Percentiles rank a stretch among this genome's conserved stretches.
These are phyloP conservation scores for Brassica balearica DNA, from an alignment of 441 rosid species.

Conservation along the genomic window DNA sequence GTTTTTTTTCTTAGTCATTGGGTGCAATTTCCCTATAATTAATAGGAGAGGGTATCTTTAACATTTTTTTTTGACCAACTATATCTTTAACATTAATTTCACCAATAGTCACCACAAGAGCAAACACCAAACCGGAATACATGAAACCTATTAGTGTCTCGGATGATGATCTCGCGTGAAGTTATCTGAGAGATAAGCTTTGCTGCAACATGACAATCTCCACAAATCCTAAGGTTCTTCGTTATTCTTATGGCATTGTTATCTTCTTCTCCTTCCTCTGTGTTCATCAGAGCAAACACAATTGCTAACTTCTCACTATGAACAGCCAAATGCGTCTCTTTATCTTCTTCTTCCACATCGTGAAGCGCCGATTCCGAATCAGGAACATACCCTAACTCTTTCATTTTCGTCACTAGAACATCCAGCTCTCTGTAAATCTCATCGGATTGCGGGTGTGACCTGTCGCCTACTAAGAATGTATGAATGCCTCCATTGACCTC, in stretches of 20 bases:
- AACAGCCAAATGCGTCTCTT: conserved; percentile 61
- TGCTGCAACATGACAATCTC: conserved; percentile 63
- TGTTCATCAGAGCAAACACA: conserved; percentile 59
- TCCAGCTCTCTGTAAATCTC: conserved; percentile 55
- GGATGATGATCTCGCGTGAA: conserved; percentile 53
- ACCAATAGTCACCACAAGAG: conserved; percentile 69
- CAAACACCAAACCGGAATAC: conserved; percentile 53
- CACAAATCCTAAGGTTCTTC: conserved; percentile 63
- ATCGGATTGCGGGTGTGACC: conserved; percentile 47
- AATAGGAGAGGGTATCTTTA: too few species aligned
- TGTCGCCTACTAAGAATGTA: conserved; percentile 62
- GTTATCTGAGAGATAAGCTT: conserved; percentile 60
- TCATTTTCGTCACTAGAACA: conserved; percentile 57
- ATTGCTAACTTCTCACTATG: conserved; percentile 67
- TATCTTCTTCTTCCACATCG: conserved; percentile 70
- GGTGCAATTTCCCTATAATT: too few species aligned
- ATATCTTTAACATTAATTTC: conserved; percentile 19
- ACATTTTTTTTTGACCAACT: too few species aligned
- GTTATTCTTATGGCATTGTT: conserved; percentile 53
- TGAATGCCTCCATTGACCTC: conserved; percentile 53
- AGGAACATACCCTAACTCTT: conserved; percentile 57
- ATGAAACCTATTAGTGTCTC: conserved; percentile 65
- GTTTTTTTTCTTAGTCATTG: too few species aligned
- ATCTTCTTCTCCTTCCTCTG: conserved; percentile 41
- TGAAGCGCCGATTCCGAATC: conserved; percentile 65